Percentiles rank a stretch among this genome's conserved stretches.
Evolutionary conservation across 2,329 filamentous ascomycete genomes (phyloP).

Genomic region (Drechslerella stenobrocha): DNA sequence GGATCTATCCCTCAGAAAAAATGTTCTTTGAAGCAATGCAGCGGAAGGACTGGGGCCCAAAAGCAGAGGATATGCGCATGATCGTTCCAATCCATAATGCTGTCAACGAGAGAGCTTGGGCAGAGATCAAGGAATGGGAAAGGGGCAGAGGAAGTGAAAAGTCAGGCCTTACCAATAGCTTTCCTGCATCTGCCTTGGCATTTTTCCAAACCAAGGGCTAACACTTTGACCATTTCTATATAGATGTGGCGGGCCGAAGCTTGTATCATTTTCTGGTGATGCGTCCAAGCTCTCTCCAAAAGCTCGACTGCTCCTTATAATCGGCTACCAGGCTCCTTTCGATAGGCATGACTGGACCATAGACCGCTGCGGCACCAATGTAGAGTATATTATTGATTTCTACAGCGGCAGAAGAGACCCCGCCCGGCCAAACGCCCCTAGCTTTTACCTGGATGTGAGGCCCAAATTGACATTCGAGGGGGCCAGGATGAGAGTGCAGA

Average conservation of each 20-base stretch:
- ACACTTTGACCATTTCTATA: constrained; percentile 20
- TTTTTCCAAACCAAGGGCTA: not conserved
- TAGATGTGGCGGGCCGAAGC: constrained; percentile 73
- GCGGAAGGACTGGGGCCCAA: constrained; percentile 78
- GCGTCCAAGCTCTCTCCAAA: constrained; percentile 73
- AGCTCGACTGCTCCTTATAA: constrained; percentile 76
- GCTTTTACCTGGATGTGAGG: constrained; percentile 70
- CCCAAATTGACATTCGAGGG: constrained; percentile 71
- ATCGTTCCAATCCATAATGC: constrained; percentile 98
- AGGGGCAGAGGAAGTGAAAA: constrained; percentile 63
- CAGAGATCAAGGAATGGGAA: constrained; percentile 89
- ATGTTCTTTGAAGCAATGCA: constrained; percentile 98
- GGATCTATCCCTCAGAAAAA: constrained; percentile 94
- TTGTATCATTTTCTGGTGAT: constrained; percentile 81
- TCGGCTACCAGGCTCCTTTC: constrained; percentile 88
- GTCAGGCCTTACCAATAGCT: constrained; percentile 55
- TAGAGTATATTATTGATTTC: constrained; percentile 98
- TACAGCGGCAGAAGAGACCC: constrained; percentile 70
- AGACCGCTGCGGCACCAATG: constrained; percentile 78
- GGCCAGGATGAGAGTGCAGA: constrained; percentile 66
- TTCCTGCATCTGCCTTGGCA: constrained; percentile 9
- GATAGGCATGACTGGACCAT: constrained; percentile 98
- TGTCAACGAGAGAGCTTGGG: constrained; percentile 95
- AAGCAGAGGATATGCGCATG: constrained; percentile 76
- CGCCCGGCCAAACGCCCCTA: constrained; percentile 57